Evolutionary conservation across 345 rosid species (phyloP).

Genomic region (Conringia planisiliqua): DNA sequence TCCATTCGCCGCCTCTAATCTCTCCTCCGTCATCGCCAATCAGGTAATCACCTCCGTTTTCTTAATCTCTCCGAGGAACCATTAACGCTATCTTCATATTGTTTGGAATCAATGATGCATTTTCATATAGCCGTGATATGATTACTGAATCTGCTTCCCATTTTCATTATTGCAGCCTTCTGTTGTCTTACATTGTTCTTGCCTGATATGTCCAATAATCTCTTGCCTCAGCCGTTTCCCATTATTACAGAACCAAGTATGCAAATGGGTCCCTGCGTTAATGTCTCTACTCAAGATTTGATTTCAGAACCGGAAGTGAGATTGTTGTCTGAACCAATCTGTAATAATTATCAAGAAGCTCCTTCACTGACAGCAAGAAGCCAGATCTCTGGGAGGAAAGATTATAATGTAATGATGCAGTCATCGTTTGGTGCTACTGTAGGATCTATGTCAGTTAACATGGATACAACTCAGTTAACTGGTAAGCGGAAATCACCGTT

Average conservation of each 20-base stretch:
- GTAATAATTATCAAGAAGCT: background rate
- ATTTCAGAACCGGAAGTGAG: slow-evolving; percentile 16
- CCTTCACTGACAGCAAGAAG: background rate
- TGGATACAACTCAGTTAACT: slow-evolving; percentile 34
- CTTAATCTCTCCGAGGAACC: background rate
- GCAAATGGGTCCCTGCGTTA: slow-evolving; percentile 30
- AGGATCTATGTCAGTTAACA: slow-evolving; percentile 28
- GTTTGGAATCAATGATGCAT: too few species aligned
- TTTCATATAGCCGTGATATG: too few species aligned
- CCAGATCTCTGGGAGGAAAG: slow-evolving; percentile 24
- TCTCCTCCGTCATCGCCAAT: background rate
- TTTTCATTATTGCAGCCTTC: background rate
- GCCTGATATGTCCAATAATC: slow-evolving; percentile 49
- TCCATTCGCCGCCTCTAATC: background rate
- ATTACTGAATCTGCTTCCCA: background rate
- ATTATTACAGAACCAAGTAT: background rate
- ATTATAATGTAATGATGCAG: slow-evolving; percentile 21
- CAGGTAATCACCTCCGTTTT: background rate
- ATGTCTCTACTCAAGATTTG: background rate
- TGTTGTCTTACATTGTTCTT: slow-evolving; percentile 11
- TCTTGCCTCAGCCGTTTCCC: slow-evolving; percentile 43
- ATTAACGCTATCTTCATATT: background rate
- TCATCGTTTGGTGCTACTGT: slow-evolving; percentile 25
- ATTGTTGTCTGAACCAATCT: slow-evolving; percentile 4
- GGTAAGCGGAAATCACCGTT: slow-evolving; percentile 61